A percentile compares a stretch with the other conserved stretches of the same genome.
These are phyloP conservation scores for Penicillium sp. DNA, from an alignment of 2,329 filamentous ascomycete genomes.

Conservation along the genomic window DNA sequence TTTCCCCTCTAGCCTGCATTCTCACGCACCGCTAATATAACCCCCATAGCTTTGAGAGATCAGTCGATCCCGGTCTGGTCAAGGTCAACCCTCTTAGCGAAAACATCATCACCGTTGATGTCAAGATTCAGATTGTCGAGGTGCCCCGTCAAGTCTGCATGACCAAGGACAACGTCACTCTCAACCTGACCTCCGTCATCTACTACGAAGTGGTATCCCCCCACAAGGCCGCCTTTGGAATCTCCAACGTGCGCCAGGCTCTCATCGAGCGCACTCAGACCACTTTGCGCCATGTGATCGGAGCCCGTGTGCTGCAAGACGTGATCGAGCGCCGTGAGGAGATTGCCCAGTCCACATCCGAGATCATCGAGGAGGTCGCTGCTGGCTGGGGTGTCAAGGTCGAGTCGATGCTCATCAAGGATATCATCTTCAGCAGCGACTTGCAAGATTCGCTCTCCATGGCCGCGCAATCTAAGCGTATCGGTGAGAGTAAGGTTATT, in stretches of 20 bases:
- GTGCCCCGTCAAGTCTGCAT: conserved; percentile 97
- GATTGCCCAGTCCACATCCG: conserved; percentile 88
- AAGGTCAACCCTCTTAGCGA: conserved; percentile 97
- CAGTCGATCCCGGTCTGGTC: conserved; percentile 93
- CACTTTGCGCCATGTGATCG: conserved; percentile 93
- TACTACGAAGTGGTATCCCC: conserved; percentile 97
- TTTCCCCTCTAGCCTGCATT: neutral
- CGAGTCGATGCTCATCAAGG: conserved; percentile 98
- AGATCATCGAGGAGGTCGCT: conserved; percentile 97
- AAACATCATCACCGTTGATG: conserved; percentile 85
- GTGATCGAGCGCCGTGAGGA: conserved; percentile 98
- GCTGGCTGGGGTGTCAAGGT: conserved; percentile 93
- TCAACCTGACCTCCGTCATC: conserved; percentile 93
- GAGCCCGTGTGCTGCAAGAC: conserved; percentile 92
- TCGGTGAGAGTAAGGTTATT: conserved; percentile 98
- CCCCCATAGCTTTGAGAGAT: conserved; percentile 71
- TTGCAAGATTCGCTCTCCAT: conserved; percentile 95
- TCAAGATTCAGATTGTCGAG: conserved; percentile 98
- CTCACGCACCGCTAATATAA: neutral
- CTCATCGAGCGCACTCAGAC: conserved; percentile 97
- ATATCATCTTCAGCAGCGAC: conserved; percentile 95
- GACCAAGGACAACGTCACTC: conserved; percentile 98
- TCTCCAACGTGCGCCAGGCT: conserved; percentile 91
- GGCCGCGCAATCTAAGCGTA: conserved; percentile 97
- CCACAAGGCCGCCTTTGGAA: conserved; percentile 96